Conservation (phyloP, 2,329 filamentous ascomycete genomes). For the Monascus ruber region DNA sequence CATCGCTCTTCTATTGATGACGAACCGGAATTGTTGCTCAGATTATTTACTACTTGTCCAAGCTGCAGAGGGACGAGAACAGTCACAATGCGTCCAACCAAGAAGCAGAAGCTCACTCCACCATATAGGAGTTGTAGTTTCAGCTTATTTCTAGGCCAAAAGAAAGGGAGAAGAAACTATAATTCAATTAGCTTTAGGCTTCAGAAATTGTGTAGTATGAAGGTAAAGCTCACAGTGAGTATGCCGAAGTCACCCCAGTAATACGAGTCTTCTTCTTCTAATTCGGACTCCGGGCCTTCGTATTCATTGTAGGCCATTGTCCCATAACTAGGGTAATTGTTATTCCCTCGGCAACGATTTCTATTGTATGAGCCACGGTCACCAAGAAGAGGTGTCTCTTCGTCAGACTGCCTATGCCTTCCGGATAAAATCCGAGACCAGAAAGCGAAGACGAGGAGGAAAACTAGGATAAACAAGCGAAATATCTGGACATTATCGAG, state of each 20-base stretch:
- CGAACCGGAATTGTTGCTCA: conserved; percentile 41
- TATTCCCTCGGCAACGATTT: conserved; percentile 18
- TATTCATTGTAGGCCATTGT: conserved; percentile 1
- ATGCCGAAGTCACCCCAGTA: too few relatives aligned
- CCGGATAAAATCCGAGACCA: conserved; percentile 1
- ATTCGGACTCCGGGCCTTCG: neutral
- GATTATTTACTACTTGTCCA: conserved; percentile 62
- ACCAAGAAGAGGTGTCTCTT: conserved; percentile 12
- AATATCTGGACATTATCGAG: conserved; percentile 5
- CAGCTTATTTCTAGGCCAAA: conserved; percentile 61
- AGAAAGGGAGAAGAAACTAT: conserved; percentile 62
- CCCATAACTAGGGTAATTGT: conserved; percentile 22
- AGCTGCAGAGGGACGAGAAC: conserved; percentile 71
- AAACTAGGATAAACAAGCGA: conserved; percentile 7
- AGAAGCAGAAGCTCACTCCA: conserved; percentile 55
- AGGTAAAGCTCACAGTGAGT: neutral
- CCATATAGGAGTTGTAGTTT: conserved; percentile 56
- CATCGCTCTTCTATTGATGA: neutral
- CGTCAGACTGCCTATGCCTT: conserved; percentile 5
- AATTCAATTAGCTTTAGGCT: conserved; percentile 2
- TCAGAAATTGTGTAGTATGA: too few relatives aligned
- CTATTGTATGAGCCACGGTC: conserved; percentile 2
- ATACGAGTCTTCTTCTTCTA: neutral
- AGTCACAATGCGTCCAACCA: conserved; percentile 62
- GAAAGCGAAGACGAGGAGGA: conserved; percentile 7